Evolutionary conservation across 257 asterid species (phyloP).

Genomic region (Schizonepeta tenuifolia): DNA sequence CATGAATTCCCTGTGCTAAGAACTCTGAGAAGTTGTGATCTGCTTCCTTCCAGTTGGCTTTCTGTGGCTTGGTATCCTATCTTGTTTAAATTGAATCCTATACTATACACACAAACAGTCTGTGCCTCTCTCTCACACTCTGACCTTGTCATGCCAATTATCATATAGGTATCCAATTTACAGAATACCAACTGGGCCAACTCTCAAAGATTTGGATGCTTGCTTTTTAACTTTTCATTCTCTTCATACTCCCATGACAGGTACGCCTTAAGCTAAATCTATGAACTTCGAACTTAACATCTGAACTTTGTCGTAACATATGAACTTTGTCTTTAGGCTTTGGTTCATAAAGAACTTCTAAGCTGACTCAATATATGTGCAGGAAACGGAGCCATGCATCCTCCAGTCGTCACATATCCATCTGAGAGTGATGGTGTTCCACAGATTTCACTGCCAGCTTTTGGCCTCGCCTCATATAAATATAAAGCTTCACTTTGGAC

Average conservation of each 20-base stretch:
- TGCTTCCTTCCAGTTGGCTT: constrained; percentile 82
- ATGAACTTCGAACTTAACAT: neutral
- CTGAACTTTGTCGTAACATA: neutral
- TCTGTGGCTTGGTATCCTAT: constrained; percentile 86
- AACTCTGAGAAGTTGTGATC: constrained; percentile 80
- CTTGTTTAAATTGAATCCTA: neutral
- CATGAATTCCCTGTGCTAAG: constrained; percentile 65
- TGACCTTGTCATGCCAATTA: constrained; percentile 6
- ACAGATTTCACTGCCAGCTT: constrained; percentile 67
- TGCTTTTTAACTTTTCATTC: constrained; percentile 91
- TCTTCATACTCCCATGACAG: constrained; percentile 79
- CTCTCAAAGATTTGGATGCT: constrained; percentile 89
- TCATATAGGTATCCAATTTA: constrained; percentile 89
- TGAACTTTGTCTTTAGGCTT: neutral
- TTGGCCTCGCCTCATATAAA: constrained; percentile 88
- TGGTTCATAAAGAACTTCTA: neutral
- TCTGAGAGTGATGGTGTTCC: constrained; percentile 59
- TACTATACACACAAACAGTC: too few species aligned
- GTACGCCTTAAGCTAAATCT: constrained; percentile 37
- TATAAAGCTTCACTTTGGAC: constrained; percentile 80
- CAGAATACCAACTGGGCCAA: constrained; percentile 91
- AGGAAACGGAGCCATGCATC: constrained; percentile 55
- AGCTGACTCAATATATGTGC: constrained; percentile 29
- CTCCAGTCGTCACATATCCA: constrained; percentile 51
- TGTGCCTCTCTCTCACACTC: too few species aligned